phyloP scores from a whole-genome alignment of 2,329 filamentous ascomycete genomes.

The Neonectria magnoliae region DNA sequence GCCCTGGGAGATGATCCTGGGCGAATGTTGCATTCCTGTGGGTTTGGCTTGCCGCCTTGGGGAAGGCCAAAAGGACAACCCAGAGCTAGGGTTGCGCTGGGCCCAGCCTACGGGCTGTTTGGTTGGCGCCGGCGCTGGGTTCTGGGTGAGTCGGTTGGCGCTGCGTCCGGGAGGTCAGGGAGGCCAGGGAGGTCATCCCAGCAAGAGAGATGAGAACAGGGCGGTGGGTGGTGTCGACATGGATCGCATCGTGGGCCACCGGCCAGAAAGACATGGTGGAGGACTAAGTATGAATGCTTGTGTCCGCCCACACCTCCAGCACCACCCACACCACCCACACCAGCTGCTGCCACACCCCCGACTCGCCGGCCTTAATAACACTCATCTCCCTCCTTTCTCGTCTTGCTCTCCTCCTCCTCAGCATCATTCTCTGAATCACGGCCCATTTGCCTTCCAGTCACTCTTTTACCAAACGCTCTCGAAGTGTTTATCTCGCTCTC shows the following conservation, averaged over 20 bases:
- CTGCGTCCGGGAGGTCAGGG: neutral
- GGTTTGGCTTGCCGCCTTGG: constrained; percentile 14
- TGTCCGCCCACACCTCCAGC: constrained; percentile 25
- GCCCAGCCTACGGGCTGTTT: constrained; percentile 1
- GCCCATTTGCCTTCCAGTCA: constrained; percentile 40
- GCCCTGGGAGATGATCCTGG: constrained; percentile 19
- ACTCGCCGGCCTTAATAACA: constrained; percentile 41
- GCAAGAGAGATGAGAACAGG: neutral
- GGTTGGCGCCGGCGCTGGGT: constrained; percentile 32
- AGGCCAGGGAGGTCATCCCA: neutral
- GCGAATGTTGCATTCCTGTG: constrained; percentile 11
- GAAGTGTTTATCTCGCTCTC: constrained; percentile 40
- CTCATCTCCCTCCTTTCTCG: constrained; percentile 38
- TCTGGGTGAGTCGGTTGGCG: constrained; percentile 8
- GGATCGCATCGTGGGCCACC: neutral
- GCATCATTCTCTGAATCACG: constrained; percentile 32
- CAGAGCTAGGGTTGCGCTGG: constrained; percentile 1
- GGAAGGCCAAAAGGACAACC: constrained; percentile 1
- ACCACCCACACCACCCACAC: constrained; percentile 18
- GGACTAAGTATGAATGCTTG: neutral
- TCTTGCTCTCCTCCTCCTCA: constrained; percentile 21
- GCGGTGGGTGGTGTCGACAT: neutral
- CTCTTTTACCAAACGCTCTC: constrained; percentile 38
- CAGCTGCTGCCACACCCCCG: constrained; percentile 36
- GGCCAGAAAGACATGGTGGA: constrained; percentile 31